phyloP scores from a whole-genome alignment of 495 filamentous ascomycete genomes.

The Margaritispora aquatica region DNA sequence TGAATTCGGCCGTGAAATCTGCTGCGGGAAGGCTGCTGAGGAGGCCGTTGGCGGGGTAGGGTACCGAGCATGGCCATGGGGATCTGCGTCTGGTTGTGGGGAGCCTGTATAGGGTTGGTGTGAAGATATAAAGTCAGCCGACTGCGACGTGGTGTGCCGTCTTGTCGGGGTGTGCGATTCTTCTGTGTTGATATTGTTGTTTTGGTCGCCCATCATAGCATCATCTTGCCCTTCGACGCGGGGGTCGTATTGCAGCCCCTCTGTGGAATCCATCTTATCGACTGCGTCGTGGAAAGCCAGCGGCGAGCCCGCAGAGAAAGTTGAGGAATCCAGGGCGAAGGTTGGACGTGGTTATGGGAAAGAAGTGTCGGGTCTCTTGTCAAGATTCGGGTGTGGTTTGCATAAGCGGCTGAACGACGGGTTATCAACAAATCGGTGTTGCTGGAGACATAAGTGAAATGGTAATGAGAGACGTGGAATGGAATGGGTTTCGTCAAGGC shows the following conservation, averaged over 20 bases:
- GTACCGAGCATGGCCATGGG: constrained; percentile 19
- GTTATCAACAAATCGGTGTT: constrained; percentile 14
- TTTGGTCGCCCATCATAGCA: constrained; percentile 1
- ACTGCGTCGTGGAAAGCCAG: constrained; percentile 45
- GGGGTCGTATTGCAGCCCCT: constrained; percentile 8
- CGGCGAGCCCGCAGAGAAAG: constrained; percentile 37
- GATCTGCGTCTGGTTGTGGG: constrained; percentile 20
- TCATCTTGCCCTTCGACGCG: constrained; percentile 17
- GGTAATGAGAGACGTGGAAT: not conserved
- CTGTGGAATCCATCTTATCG: constrained; percentile 39
- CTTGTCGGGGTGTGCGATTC: constrained; percentile 23
- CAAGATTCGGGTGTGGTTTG: not conserved
- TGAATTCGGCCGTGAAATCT: constrained; percentile 37
- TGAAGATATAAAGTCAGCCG: constrained; percentile 18
- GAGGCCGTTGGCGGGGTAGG: constrained; percentile 21
- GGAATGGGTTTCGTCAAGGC: not conserved
- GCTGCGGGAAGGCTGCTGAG: constrained; percentile 16
- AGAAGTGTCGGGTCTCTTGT: not conserved
- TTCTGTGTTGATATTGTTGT: constrained; percentile 10
- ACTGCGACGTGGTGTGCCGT: constrained; percentile 22
- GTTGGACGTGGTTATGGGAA: not conserved
- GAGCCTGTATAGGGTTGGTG: constrained; percentile 19
- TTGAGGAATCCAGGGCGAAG: constrained; percentile 43
- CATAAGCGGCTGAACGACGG: constrained; percentile 1
- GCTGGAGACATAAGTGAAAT: constrained; percentile 12